Conservation (phyloP, 306 rosid genomes). For the Vachellia pachyceras region DNA sequence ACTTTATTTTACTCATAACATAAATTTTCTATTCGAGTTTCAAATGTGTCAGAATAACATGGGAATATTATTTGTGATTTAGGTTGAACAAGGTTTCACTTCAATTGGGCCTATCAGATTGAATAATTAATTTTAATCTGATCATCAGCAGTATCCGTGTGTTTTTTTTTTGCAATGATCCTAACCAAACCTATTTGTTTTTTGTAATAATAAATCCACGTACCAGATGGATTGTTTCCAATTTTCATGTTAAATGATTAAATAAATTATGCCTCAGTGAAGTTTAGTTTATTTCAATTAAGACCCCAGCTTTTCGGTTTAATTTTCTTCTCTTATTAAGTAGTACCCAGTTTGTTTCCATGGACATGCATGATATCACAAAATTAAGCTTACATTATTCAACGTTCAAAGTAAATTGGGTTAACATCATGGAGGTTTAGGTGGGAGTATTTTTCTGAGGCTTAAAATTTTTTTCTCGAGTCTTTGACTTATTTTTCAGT, state of each 20-base stretch:
- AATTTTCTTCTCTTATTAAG: neutral
- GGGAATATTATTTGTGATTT: constrained; percentile 42
- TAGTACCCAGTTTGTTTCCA: too few species aligned
- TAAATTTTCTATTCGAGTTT: neutral
- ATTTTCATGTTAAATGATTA: constrained; percentile 37
- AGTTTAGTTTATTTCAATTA: neutral
- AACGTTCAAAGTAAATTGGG: neutral
- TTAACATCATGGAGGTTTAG: neutral
- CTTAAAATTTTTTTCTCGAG: neutral
- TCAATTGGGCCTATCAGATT: constrained; percentile 28
- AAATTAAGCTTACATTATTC: too few species aligned
- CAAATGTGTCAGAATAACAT: constrained; percentile 19
- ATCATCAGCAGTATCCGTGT: neutral
- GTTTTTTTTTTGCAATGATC: constrained; percentile 7
- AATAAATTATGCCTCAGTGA: neutral
- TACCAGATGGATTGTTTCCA: neutral
- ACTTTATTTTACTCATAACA: constrained; percentile 30
- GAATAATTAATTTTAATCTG: neutral
- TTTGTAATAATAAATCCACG: constrained; percentile 22
- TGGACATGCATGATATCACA: neutral
- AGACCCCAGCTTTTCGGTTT: constrained; percentile 4
- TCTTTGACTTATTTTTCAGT: neutral
- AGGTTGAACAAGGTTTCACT: constrained; percentile 36
- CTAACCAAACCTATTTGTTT: constrained; percentile 32
- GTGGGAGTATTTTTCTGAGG: neutral